A percentile compares a stretch with the other conserved stretches of the same genome.
phyloP scores from a whole-genome alignment of 179 eudicot species.

The Drosera spatulata region DNA sequence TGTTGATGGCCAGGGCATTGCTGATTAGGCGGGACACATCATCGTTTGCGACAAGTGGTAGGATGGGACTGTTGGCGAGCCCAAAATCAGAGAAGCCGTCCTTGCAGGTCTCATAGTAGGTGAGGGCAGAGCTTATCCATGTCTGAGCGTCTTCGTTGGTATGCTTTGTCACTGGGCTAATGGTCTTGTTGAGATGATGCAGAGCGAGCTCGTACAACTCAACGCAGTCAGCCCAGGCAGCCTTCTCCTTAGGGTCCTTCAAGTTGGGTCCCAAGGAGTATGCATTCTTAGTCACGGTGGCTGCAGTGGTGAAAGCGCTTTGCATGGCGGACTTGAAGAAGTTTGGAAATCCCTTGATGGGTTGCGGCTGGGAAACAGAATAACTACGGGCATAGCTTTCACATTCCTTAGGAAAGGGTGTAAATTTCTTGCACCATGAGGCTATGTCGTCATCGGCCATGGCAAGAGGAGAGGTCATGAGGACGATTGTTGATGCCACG shows the following conservation, averaged over 20 bases:
- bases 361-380: not conserved
- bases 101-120: conserved; percentile 49
- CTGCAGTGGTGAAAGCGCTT: conserved; percentile 26
- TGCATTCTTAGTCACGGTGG: conserved; percentile 15
- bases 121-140: conserved; percentile 62
- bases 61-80: conserved; percentile 13
- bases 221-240: conserved; percentile 52
- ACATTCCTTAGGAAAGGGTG: conserved; percentile 52
- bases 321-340: conserved; percentile 28
- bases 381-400: conserved; percentile 23
- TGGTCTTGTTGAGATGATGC: conserved; percentile 29
- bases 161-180: conserved; percentile 11
- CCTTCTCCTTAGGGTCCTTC: conserved; percentile 26
- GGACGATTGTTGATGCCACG: no score
- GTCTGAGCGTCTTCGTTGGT: conserved; percentile 39
- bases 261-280: conserved; percentile 17
- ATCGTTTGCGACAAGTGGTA: conserved; percentile 13
- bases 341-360: conserved; percentile 21
- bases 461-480: not conserved
- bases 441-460: conserved; percentile 8
- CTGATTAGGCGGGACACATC: conserved; percentile 29
- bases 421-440: conserved; percentile 38
- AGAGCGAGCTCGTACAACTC: conserved; percentile 47
- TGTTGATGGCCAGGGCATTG: conserved; percentile 32
- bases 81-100: conserved; percentile 38